Evolutionary conservation across 2,329 filamentous ascomycete genomes (phyloP).

Genomic region (Cladosporium sphaerospermum): DNA sequence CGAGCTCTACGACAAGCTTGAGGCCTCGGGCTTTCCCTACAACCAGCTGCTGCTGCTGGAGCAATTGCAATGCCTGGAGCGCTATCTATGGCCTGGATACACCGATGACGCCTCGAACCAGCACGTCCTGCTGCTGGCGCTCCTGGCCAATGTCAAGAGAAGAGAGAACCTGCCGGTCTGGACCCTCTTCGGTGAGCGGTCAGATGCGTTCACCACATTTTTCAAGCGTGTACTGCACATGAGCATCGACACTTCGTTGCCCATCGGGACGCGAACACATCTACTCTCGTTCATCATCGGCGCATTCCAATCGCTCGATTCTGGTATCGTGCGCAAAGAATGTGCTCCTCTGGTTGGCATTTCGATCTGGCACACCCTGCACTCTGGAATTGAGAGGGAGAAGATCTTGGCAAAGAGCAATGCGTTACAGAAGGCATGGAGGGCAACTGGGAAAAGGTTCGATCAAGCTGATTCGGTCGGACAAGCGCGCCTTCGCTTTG

Average conservation of each 20-base stretch:
- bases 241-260: conserved; percentile 53
- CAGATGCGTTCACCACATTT: conserved; percentile 77
- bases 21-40: conserved; percentile 71
- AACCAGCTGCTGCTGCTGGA: conserved; percentile 77
- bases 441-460: conserved; percentile 76
- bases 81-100: conserved; percentile 93
- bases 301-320: conserved; percentile 91
- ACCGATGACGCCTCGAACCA: conserved; percentile 74
- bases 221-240: conserved; percentile 88
- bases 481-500: conserved; percentile 78
- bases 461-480: conserved; percentile 75
- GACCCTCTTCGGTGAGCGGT: conserved; percentile 71
- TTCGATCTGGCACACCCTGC: conserved; percentile 89
- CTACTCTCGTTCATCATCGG: conserved; percentile 85
- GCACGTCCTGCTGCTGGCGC: conserved; percentile 78
- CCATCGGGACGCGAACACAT: conserved; percentile 56
- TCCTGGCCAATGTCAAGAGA: conserved; percentile 83
- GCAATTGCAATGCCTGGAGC: conserved; percentile 83
- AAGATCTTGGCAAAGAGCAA: conserved; percentile 63
- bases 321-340: conserved; percentile 82
- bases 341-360: conserved; percentile 94
- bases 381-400: conserved; percentile 68
- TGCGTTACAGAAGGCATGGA: conserved; percentile 85
- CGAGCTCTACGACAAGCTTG: conserved; percentile 82
- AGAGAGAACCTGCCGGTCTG: conserved; percentile 83